A percentile compares a stretch with the other conserved stretches of the same genome.
Evolutionary conservation across 768 basidiomycete species (phyloP).

Genomic region (Pisolithus tinctorius): DNA sequence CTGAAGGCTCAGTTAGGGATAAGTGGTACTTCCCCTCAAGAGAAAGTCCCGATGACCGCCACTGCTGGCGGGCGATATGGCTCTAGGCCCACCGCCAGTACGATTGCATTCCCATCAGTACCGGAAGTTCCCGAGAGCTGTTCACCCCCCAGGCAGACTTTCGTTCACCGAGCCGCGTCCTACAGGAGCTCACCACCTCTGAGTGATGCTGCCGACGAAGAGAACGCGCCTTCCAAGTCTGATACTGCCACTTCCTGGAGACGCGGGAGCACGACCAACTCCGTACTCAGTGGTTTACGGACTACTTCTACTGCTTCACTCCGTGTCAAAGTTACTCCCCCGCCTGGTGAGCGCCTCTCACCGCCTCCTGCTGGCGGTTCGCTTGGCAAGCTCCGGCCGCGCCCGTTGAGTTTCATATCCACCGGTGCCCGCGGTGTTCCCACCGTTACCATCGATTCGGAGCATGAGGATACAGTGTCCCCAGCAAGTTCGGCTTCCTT

Average conservation of each 20-base stretch:
- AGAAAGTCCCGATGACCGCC: constrained; percentile 76
- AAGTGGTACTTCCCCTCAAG: constrained; percentile 26
- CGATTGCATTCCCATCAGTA: constrained; percentile 32
- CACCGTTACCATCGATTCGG: constrained; percentile 51
- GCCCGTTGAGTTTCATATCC: constrained; percentile 57
- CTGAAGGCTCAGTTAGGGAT: constrained; percentile 55
- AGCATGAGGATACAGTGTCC: constrained; percentile 50
- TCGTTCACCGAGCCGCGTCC: constrained; percentile 68
- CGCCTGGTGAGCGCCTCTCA: constrained; percentile 52
- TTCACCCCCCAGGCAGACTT: constrained; percentile 48
- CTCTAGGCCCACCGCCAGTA: constrained; percentile 41
- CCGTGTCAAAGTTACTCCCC: constrained; percentile 67
- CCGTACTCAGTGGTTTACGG: constrained; percentile 61
- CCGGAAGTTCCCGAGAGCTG: constrained; percentile 35
- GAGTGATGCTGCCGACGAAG: constrained; percentile 25
- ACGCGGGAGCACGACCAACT: constrained; percentile 63
- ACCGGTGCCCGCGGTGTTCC: constrained; percentile 39
- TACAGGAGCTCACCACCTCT: constrained; percentile 46
- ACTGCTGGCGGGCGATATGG: constrained; percentile 72
- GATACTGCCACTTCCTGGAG: constrained; percentile 78
- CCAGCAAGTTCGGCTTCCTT: constrained; percentile 52
- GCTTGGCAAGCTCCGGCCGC: constrained; percentile 45
- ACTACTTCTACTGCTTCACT: constrained; percentile 48
- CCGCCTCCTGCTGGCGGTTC: constrained; percentile 38
- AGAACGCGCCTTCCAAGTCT: constrained; percentile 62